Base-by-base conservation (phyloP, 1,139 yeast genomes). In the Suhomyces atakaporum region DNA sequence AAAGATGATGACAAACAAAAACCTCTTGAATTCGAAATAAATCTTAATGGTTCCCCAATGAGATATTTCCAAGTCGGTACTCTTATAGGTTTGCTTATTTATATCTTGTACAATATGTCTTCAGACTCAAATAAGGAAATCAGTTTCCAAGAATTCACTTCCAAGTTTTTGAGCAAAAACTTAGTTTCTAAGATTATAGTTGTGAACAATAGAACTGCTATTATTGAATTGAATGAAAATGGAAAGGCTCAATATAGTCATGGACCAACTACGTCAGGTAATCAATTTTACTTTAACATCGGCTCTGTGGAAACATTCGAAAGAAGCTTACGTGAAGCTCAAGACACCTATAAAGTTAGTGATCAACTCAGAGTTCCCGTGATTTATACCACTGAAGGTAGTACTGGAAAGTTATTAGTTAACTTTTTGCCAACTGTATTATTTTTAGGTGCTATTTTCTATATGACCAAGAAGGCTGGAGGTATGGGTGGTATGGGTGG, bases 231-330 rank as follows among this genome's bases (percentile, higher is more conserved):
- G 38, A 69, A 64, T 46, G 72, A 67, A 7, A 50, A 53, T 29
- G 75, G 73, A 8, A 52, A 53, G 36, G 47, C 56, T 5, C 69
- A 64, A 36, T 57, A 50, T 38, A 45, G 53, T 23, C 46, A 50
- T 8, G 20, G 20, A 18, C 20, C 20, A 20, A 40, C 38, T 10
- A 52, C 49, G 4, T 45, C 47, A 19, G 16, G 12, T 10, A 16
- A 29, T 21, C 29, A 31, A 13, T 63, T 53, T 39, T 58, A 56
- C 39, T 94, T 94, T 65, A 80, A 86, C 29, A 88, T 94, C 53
- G 99, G 98, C 5, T 86, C 96, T 0, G 80, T 90, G 16, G 97
- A 89, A 50, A 70, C 82, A n/a, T 92, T 94, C 62, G 98, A 94
- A 63, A 80, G 83, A 40, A 84, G 83, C 47, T 70, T 94, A 56